phyloP scores from a whole-genome alignment of 2,329 filamentous ascomycete species.

The Stemphylium vesicarium region DNA sequence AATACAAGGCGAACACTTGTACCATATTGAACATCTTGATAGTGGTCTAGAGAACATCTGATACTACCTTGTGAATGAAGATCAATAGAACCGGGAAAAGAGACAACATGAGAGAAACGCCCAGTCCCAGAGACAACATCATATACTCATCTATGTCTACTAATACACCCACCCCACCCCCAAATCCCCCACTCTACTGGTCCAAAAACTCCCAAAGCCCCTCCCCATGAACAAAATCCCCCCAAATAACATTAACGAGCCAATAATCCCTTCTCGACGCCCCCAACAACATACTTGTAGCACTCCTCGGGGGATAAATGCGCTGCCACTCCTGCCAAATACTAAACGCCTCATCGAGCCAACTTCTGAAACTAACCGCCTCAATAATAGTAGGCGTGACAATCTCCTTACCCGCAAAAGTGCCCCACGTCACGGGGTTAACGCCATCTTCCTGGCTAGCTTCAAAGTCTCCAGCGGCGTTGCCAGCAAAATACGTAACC shows the following conservation, averaged over 20 bases:
- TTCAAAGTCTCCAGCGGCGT: constrained; percentile 76
- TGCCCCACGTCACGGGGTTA: constrained; percentile 96
- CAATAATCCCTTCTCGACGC: constrained; percentile 73
- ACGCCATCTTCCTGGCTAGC: constrained; percentile 71
- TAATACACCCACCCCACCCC: not conserved
- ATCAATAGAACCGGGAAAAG: no score
- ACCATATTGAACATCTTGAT: no score
- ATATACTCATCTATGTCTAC: no score
- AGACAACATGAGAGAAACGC: no score
- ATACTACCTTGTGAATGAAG: no score
- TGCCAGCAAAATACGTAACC: constrained; percentile 88
- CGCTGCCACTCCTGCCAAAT: constrained; percentile 95
- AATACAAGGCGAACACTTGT: no score
- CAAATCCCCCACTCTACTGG: not conserved
- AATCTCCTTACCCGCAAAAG: constrained; percentile 95
- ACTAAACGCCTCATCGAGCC: constrained; percentile 93
- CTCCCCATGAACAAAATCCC: constrained; percentile 73
- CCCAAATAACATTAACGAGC: constrained; percentile 90
- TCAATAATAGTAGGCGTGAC: constrained; percentile 96
- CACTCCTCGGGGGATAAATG: constrained; percentile 78
- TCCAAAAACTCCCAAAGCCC: constrained; percentile 73
- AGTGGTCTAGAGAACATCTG: no score
- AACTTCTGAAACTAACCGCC: constrained; percentile 89
- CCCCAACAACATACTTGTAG: constrained; percentile 74
- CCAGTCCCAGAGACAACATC: no score